Base-by-base conservation (phyloP, 108 stramenopile genomes). In the Asterionellopsis glacialis region DNA sequence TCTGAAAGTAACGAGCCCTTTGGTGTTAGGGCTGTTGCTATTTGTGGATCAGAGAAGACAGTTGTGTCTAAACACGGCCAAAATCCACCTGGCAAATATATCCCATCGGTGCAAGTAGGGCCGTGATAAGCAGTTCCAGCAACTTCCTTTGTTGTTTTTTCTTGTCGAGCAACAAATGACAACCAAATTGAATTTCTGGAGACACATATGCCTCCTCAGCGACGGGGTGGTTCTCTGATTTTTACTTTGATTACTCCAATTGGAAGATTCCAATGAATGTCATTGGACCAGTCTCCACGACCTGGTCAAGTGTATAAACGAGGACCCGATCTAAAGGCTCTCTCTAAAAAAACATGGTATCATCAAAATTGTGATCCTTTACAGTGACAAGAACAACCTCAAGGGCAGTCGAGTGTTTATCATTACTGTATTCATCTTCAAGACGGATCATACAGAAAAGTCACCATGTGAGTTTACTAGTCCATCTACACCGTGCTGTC, bases 121-220 rank as follows among this genome's bases (percentile, higher is more conserved):
- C 93, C 11, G 72, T 94, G n/a, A 75, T 91, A 1, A 89, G 87
- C 63, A 89, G 90, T 65, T 64, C 81, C 41, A 83, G 89, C 71
- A 77, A 81, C 48, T 94, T 85, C 57, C 73, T 94, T 53, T 90
- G 89, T 64, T 94, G 93, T 52, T 94, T 94, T 57, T 90, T 1
- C 82, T 90, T 33, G 87, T 94, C 15, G 93, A 94, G 61, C 67
- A 90, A 7, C 89, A 94, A 76, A 94, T 94, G 93, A 94, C 90
- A 33, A 94, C 93, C 3, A 94, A 94, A 55, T 74, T 94, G n/a
- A 94, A 94, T 64, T 94, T 75, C 49, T 94, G 93, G 93, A 70
- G 93, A 18, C 90, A n/a, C n/a, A 83, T 43, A 72, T 94, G 28
- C 93, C 93, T 28, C 85, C 85, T 11, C 87, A 91, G 54, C 84